Evolutionary conservation across 1,284 basidiomycete species (phyloP).

Genomic region (Abortiporus biennis): DNA sequence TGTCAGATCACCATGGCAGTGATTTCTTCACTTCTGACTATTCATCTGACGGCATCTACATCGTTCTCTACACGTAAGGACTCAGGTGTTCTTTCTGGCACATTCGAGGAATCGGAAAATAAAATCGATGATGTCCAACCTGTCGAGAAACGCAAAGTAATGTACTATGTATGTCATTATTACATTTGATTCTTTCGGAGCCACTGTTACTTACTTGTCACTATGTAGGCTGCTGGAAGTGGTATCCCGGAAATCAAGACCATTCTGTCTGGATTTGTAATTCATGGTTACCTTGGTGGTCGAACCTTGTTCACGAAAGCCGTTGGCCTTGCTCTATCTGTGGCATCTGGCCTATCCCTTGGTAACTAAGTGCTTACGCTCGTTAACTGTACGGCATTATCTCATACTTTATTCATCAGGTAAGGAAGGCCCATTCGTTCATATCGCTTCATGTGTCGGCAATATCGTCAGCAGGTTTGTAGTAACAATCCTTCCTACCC

Average conservation of each 20-base stretch:
- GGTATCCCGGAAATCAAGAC: conserved; percentile 98
- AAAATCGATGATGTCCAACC: conserved; percentile 16
- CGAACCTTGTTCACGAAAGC: conserved; percentile 90
- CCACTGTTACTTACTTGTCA: conserved; percentile 3
- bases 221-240: conserved; percentile 78
- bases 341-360: conserved; percentile 85
- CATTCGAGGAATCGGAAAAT: conserved; percentile 30
- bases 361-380: conserved; percentile 35
- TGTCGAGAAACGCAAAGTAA: conserved; percentile 52
- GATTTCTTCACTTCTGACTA: conserved; percentile 73
- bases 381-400: conserved; percentile 12
- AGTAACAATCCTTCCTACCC: neutral
- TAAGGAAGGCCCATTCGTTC: conserved; percentile 96
- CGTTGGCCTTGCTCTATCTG: conserved; percentile 84
- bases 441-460: conserved; percentile 92
- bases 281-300: conserved; percentile 93
- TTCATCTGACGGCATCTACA: conserved; percentile 83
- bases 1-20: conserved; percentile 65
- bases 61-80: conserved; percentile 87
- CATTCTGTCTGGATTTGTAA: conserved; percentile 95
- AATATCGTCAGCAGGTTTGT: conserved; percentile 85
- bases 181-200: neutral
- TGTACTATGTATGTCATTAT: conserved; percentile 69
- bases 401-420: conserved; percentile 25
- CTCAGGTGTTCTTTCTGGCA: conserved; percentile 61